phyloP scores from a whole-genome alignment of 768 basidiomycete genomes.

The Termitomyces sp. region DNA sequence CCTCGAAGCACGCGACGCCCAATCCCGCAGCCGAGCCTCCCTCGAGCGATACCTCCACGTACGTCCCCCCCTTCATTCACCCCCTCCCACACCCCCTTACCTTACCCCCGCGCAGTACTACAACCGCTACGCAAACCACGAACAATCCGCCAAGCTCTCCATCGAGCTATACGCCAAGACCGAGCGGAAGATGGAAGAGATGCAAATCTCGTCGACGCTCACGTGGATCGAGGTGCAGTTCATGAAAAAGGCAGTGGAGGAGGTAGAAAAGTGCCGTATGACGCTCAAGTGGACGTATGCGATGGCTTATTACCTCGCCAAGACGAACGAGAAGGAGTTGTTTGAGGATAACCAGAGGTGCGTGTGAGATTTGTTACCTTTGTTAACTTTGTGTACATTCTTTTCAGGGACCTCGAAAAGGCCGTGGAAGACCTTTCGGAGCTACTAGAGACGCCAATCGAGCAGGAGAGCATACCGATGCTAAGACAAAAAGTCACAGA shows the following conservation, averaged over 20 bases:
- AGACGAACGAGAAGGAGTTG: constrained; percentile 87
- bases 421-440: constrained; percentile 96
- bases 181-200: constrained; percentile 99
- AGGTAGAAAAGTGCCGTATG: constrained; percentile 82
- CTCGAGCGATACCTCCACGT: constrained; percentile 96
- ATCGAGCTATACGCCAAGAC: constrained; percentile 89
- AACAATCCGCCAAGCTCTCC: constrained; percentile 97
- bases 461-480: constrained; percentile 73
- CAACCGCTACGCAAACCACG: constrained; percentile 99
- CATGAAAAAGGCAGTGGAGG: constrained; percentile 97
- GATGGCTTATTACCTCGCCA: constrained; percentile 95
- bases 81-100: background rate
- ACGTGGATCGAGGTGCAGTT: constrained; percentile 99
- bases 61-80: constrained; percentile 27
- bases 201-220: constrained; percentile 87
- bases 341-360: constrained; percentile 97
- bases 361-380: background rate
- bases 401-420: constrained; percentile 76
- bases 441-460: constrained; percentile 86
- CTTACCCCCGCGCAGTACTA: constrained; percentile 66
- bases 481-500: constrained; percentile 92
- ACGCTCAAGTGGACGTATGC: constrained; percentile 99
- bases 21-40: constrained; percentile 84
- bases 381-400: too few species aligned
- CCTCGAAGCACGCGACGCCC: constrained; percentile 84